Evolutionary conservation across 306 rosid genomes (phyloP).

Genomic region (Sicyos baderoa): DNA sequence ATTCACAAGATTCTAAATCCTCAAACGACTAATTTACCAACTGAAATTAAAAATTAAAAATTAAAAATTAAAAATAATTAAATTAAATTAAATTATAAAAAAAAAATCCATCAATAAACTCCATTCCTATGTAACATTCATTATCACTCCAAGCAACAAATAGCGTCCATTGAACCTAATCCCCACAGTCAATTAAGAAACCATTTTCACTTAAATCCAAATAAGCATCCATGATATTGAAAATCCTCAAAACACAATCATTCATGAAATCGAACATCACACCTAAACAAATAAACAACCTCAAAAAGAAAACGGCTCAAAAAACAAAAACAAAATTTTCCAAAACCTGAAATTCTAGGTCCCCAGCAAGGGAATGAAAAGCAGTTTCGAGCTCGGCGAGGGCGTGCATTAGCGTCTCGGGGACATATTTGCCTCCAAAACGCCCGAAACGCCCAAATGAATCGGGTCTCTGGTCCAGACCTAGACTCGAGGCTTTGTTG

Average conservation of each 20-base stretch:
- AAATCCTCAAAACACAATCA: not conserved
- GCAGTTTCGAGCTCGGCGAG: conserved; percentile 81
- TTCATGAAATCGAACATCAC: not conserved
- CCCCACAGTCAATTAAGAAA: not conserved
- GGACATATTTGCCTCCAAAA: conserved; percentile 91
- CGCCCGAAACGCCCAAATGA: conserved; percentile 77
- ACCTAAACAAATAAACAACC: not conserved
- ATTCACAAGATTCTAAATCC: conserved; percentile 4
- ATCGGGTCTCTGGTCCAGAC: conserved; percentile 55
- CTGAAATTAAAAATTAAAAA: no score
- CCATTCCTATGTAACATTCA: not conserved
- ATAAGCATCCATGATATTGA: not conserved
- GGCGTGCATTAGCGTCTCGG: conserved; percentile 87
- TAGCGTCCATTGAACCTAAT: not conserved
- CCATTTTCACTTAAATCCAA: not conserved
- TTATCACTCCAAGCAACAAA: not conserved
- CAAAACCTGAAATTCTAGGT: conserved; percentile 68
- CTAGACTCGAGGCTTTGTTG: not conserved
- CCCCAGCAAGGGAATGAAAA: conserved; percentile 51
- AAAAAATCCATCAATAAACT: not conserved
- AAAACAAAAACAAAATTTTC: not conserved
- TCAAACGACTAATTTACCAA: not conserved
- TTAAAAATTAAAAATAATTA: no score
- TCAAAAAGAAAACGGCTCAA: not conserved
- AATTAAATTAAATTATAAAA: no score